Base-by-base conservation (phyloP, 805 yeast genomes). In the Wickerhamomyces tratensis region DNA sequence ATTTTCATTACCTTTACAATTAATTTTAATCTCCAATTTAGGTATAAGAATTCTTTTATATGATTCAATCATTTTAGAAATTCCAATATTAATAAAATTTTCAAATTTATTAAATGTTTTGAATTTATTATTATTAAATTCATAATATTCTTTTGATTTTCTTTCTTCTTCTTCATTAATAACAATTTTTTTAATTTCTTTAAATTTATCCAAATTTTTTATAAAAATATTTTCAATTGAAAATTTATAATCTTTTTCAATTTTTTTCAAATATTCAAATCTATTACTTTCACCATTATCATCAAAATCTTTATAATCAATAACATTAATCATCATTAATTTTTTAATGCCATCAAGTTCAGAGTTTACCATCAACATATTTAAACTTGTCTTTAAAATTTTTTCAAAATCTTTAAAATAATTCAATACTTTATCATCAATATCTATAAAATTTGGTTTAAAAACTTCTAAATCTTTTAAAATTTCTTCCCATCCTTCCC, bases 401-500 rank as follows among this genome's bases (percentile, higher is more conserved):
- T 20, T 20, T 7, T 35, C 36, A 11, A 33, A 31, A 11, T 31
- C n/a, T 11, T 13, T 12, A 31, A 31, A 31, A 6, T 8, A 31
- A 11, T 39, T 40, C 9, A 41, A 34, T 26, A 27, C 39, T 20
- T 38, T 31, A 11, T 8, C 44, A 38, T 40, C 33, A 42, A 20
- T 39, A 25, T 26, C 30, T n/a, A n/a, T n/a, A n/a, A n/a, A n/a
- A n/a, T 20, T 20, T 20, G 31, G 31, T 8, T 31, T 39, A 31
- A 44, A 46, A 2, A 67, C 60, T 35, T 58, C 50, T 8, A 73
- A 44, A 9, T 61, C 67, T n/a, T 59, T 56, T 25, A 72, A 49
- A 25, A 74, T 50, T 5, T 65, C 66, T 33, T 61, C 61, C 76
- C 79, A 73, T 1, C 76, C 77, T 11, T 61, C 57, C 79, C 79